Evolutionary conservation across 768 basidiomycete species (phyloP).

Genomic region (Boletellus emodensis): DNA sequence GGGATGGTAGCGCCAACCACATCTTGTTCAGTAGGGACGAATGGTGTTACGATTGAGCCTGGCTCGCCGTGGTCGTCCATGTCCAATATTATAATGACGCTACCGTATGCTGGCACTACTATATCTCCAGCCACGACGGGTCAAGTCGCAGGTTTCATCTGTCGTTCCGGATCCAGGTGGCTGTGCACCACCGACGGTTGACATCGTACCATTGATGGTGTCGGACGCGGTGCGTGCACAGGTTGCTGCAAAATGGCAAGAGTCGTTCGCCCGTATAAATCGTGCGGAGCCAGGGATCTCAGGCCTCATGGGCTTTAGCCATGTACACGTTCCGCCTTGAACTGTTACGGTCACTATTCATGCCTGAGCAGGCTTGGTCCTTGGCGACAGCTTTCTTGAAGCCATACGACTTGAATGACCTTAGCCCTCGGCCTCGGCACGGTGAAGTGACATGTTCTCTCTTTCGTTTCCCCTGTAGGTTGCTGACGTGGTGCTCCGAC

Average conservation of each 20-base stretch:
- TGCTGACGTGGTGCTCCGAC: slow-evolving; percentile 2
- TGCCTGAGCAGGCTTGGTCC: slow-evolving; percentile 53
- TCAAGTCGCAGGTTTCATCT: too few relatives aligned
- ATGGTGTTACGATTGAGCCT: slow-evolving; percentile 10
- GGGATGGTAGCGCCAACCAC: background rate
- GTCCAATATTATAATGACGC: background rate
- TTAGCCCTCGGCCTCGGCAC: slow-evolving; percentile 25
- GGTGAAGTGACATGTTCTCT: slow-evolving; percentile 18
- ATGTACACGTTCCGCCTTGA: slow-evolving; percentile 35
- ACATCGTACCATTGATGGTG: slow-evolving; percentile 38
- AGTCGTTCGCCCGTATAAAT: slow-evolving; percentile 63
- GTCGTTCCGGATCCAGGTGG: slow-evolving; percentile 12
- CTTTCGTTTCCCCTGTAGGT: slow-evolving; percentile 1
- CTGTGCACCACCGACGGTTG: slow-evolving; percentile 7
- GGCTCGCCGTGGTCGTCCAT: slow-evolving; percentile 11
- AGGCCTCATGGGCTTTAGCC: slow-evolving; percentile 60
- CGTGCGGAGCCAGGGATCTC: slow-evolving; percentile 55
- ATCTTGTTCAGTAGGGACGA: slow-evolving; percentile 22
- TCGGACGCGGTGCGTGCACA: slow-evolving; percentile 61
- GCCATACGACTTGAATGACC: slow-evolving; percentile 49
- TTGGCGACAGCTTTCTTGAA: slow-evolving; percentile 50
- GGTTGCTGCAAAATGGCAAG: slow-evolving; percentile 68
- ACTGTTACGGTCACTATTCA: background rate
- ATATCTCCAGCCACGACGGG: too few relatives aligned
- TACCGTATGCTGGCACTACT: background rate